Evolutionary conservation across 768 basidiomycete genomes (phyloP), one percentile per base, ranked within the genome.

Genomic region (Mycena alexandri): DNA sequence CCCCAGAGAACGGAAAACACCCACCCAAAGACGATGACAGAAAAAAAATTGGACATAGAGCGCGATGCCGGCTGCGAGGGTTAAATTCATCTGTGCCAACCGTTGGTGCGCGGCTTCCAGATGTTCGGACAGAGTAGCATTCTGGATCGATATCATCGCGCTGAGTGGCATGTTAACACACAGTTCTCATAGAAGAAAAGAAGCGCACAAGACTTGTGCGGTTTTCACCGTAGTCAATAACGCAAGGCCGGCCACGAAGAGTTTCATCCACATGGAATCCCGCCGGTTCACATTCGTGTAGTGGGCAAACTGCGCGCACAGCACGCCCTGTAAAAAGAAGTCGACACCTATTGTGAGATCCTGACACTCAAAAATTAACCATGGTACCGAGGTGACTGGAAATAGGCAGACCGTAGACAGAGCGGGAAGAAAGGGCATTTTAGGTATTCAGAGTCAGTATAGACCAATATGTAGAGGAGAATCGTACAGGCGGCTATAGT

Each of bases 391-490:
- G 48, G 48, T 50, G 16, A 24, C 21, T 50, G 48, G 48, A 50
- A 50, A 50, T 50, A 24, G 48, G 48, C 48, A 50, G 48, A 50
- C 48, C 48, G 48, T 50, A 50, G 48, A 16, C 48, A 7, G 7
- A 17, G 48, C 48, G 48, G 48, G 48, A 50, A 50, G 25, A 50
- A 24, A 50, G 48, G 48, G 48, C 48, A 50, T 50, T 50, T 50
- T 50, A 50, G 48, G 48, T 50, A 50, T 50, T 22, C 16, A 50
- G 48, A 50, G 48, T 50, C 48, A 24, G 48, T 50, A 17, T 24
- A 50, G 48, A 50, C 48, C 48, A 50, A 50, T 50, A 50, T 50
- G 48, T 50, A 50, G 48, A 44, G 43, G 43, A 44, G 48, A 50
- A 9, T 50, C 17, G 48, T 16, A 50, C 25, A 50, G 48, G 22